Evolutionary conservation across 1,284 basidiomycete species (phyloP).

Genomic region (Malassezia vespertilionis): DNA sequence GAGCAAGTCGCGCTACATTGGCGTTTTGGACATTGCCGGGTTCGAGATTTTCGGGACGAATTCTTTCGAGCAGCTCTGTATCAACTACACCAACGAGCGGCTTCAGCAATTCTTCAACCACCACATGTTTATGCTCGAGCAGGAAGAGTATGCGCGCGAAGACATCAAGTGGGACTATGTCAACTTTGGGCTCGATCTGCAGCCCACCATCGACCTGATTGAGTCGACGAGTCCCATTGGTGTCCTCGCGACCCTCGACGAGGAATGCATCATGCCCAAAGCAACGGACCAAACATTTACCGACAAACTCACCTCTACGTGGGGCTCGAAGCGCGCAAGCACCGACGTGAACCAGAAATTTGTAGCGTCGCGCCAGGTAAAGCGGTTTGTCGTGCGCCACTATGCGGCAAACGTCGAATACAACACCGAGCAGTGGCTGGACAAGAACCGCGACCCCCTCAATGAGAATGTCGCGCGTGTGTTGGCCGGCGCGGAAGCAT

Average conservation of each 20-base stretch:
- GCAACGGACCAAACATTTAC: slow-evolving; percentile 91
- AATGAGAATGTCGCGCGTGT: slow-evolving; percentile 92
- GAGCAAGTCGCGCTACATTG: slow-evolving; percentile 90
- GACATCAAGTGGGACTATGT: slow-evolving; percentile 97
- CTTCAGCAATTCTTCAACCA: slow-evolving; percentile 60
- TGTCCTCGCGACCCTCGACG: slow-evolving; percentile 84
- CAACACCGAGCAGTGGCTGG: slow-evolving; percentile 87
- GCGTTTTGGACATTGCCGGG: slow-evolving; percentile 96
- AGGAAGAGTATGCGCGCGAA: slow-evolving; percentile 95
- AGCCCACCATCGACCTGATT: slow-evolving; percentile 97
- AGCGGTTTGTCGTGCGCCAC: slow-evolving; percentile 90
- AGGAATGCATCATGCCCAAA: slow-evolving; percentile 99
- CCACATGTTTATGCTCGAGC: slow-evolving; percentile 99
- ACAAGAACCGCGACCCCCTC: slow-evolving; percentile 98
- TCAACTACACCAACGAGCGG: slow-evolving; percentile 83
- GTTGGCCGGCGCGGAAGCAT: slow-evolving; percentile 69
- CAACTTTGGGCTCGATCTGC: slow-evolving; percentile 93
- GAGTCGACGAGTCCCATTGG: slow-evolving; percentile 67
- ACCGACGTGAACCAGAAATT: slow-evolving; percentile 68
- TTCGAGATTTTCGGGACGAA: slow-evolving; percentile 72
- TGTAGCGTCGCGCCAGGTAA: slow-evolving; percentile 69
- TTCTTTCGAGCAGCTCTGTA: slow-evolving; percentile 86
- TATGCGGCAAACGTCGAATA: slow-evolving; percentile 97
- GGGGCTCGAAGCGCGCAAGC: slow-evolving; percentile 32
- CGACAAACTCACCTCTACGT: slow-evolving; percentile 59